Evolutionary conservation across 768 basidiomycete species (phyloP), one percentile per base, ranked within the genome.

Genomic region (Mycena leptocephala): DNA sequence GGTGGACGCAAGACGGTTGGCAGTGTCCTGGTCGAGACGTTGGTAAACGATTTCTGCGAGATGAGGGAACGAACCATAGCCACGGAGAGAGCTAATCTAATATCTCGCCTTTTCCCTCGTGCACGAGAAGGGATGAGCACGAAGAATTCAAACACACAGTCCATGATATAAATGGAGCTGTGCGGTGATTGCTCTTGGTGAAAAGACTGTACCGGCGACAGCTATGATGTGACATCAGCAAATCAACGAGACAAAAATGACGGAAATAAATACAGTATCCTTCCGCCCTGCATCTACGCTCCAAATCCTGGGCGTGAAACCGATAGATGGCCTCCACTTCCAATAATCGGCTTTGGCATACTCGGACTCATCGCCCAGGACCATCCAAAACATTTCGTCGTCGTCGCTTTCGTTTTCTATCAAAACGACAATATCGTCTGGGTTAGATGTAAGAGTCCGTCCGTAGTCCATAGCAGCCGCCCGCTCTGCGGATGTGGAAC

Each of bases 381-480:
- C 90, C 91, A 95, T 93, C 94, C 96, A 96, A 81, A 97, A 96
- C 90, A 96, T 92, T 74, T 95, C 94, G 68, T 95, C 93, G 20
- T 88, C 86, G 48, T 93, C 93, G 66, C 88, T 89, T 78, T 91
- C 90, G n/a, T 91, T 91, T 79, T 96, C 95, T 1, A 83, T 75
- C 11, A 96, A 88, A 76, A 95, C 93, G 9, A 90, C 84, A 24
- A 93, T 84, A 20, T 80, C 80, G 9, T 83, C 83, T 5, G 85
- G 82, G 59, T 84, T 84, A 24, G 81, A 78, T 0, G 87, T 84
- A 48, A 95, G 84, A 8, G 81, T 84, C 37, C 85, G 84, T 3
- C 91, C 94, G 81, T 96, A 96, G 72, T 86, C 82, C 22, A 90
- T 77, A 0, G 95, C 94, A 7, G 92, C 94, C 35, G 86, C 78